Conservation (phyloP, 352 stramenopile genomes). For the Phytophthora syringae region DNA sequence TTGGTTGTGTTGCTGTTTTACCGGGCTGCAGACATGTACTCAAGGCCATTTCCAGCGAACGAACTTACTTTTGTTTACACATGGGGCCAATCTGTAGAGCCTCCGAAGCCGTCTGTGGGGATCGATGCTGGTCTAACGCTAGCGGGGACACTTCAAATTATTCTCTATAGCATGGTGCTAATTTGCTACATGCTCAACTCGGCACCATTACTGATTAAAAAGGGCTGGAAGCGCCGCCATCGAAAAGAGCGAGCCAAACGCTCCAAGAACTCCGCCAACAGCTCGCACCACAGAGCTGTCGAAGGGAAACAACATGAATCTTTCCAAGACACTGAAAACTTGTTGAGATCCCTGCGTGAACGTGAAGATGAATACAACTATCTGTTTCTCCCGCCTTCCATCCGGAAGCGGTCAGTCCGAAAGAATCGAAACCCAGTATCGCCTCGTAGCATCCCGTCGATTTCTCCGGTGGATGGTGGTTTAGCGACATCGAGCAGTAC, state of each 20-base stretch:
- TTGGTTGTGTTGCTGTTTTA: slow-evolving; percentile 68
- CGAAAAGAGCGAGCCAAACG: slow-evolving; percentile 41
- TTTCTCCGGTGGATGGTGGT: neutral
- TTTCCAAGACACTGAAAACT: slow-evolving; percentile 69
- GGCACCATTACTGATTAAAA: slow-evolving; percentile 69
- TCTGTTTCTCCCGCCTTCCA: slow-evolving; percentile 48
- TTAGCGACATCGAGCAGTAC: slow-evolving; percentile 4
- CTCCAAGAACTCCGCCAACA: slow-evolving; percentile 53
- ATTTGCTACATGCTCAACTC: slow-evolving; percentile 75
- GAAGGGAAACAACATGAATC: slow-evolving; percentile 55
- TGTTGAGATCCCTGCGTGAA: slow-evolving; percentile 62
- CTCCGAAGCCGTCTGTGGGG: slow-evolving; percentile 31
- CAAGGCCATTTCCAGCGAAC: slow-evolving; percentile 53
- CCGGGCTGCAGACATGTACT: slow-evolving; percentile 56
- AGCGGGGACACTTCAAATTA: slow-evolving; percentile 58
- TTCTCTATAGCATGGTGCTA: slow-evolving; percentile 55
- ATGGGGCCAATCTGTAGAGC: slow-evolving; percentile 16
- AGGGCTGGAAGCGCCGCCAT: slow-evolving; percentile 69
- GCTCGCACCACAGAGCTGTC: slow-evolving; percentile 21
- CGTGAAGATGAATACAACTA: slow-evolving; percentile 75
- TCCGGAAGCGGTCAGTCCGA: slow-evolving; percentile 13
- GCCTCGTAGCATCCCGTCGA: slow-evolving; percentile 4
- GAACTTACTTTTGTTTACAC: slow-evolving; percentile 45
- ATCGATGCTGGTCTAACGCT: slow-evolving; percentile 51
- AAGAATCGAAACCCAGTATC: slow-evolving; percentile 11